A percentile compares a stretch with the other conserved stretches of the same genome.
Conservation (phyloP, 106 monocot species). For the Dioscorea zingiberensis region DNA sequence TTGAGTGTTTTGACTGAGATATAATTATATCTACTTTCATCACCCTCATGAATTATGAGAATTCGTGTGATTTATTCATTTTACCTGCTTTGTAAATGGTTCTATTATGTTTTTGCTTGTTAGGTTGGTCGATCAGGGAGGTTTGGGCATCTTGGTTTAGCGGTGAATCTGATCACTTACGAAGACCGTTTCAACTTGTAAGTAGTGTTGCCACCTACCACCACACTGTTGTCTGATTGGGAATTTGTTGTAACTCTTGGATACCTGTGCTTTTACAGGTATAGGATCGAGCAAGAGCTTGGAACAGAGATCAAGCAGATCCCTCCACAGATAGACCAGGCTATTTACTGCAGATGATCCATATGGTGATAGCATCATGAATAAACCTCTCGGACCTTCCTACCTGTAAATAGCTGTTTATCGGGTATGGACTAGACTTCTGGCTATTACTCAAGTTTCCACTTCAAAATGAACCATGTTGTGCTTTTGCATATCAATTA, state of each 20-base stretch:
- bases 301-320: slow-evolving; percentile 95
- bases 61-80: no score
- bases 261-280: slow-evolving; percentile 20
- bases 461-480: no score
- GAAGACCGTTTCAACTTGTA: slow-evolving; percentile 95
- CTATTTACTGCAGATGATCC: slow-evolving; percentile 82
- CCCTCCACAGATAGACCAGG: slow-evolving; percentile 84
- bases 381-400: neutral
- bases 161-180: no score
- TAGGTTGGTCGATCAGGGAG: no score
- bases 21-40: no score
- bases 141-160: no score
- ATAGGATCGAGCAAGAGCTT: slow-evolving; percentile 92
- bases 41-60: no score
- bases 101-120: no score
- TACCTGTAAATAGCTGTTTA: slow-evolving; percentile 23
- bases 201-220: slow-evolving; percentile 1
- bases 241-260: neutral
- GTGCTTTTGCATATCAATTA: no score
- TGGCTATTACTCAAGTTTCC: no score
- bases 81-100: no score
- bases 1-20: no score
- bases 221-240: neutral
- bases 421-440: slow-evolving; percentile 15
- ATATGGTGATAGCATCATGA: neutral